Evolutionary conservation across 352 stramenopile genomes (phyloP).

Genomic region (Phytopythium litorale): DNA sequence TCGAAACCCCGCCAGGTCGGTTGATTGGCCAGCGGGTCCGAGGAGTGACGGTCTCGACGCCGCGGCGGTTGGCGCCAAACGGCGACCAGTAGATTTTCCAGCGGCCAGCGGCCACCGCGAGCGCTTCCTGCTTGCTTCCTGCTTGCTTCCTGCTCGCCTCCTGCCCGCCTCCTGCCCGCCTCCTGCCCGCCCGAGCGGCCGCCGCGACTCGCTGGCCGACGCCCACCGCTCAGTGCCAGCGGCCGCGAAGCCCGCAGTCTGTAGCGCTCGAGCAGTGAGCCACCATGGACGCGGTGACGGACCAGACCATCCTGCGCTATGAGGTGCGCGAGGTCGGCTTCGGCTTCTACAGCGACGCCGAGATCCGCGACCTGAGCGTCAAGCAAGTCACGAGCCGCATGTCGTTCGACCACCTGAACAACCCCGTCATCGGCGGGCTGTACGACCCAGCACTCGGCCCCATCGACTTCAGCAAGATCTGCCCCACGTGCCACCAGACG

Average conservation of each 20-base stretch:
- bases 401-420: constrained; percentile 95
- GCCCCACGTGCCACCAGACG: constrained; percentile 95
- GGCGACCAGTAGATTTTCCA: constrained; percentile 30
- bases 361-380: constrained; percentile 95
- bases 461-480: constrained; percentile 89
- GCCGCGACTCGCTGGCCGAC: neutral
- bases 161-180: neutral
- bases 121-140: neutral
- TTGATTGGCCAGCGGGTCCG: constrained; percentile 30
- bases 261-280: neutral
- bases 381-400: constrained; percentile 95
- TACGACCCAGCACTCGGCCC: constrained; percentile 97
- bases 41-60: constrained; percentile 5
- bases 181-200: neutral
- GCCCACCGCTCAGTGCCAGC: neutral
- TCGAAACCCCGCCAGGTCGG: constrained; percentile 8
- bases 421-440: constrained; percentile 93
- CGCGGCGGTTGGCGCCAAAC: neutral
- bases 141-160: neutral
- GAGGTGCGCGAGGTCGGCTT: constrained; percentile 91
- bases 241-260: neutral
- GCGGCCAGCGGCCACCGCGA: neutral
- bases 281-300: constrained; percentile 80
- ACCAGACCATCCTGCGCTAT: constrained; percentile 90
- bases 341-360: constrained; percentile 97